Conservation (phyloP, 2,329 filamentous ascomycete species). For the Epichloe bromicola region DNA sequence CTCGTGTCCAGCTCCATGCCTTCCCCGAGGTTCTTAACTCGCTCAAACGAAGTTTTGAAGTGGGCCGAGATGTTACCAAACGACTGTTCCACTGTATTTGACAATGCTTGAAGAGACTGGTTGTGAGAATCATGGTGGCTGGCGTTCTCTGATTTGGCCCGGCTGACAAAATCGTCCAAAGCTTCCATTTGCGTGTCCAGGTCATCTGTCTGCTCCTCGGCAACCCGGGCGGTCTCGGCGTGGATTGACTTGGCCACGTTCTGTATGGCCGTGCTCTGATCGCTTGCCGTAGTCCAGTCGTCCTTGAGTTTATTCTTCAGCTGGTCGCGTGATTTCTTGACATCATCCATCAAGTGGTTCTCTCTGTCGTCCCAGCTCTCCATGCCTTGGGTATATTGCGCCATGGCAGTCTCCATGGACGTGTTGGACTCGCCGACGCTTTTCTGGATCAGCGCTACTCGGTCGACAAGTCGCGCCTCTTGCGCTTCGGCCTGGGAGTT, state of each 20-base stretch:
- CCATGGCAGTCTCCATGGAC: constrained; percentile 50
- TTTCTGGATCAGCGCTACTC: constrained; percentile 48
- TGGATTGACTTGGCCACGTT: constrained; percentile 77
- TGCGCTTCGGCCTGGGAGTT: constrained; percentile 62
- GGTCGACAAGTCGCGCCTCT: constrained; percentile 54
- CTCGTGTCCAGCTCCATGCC: constrained; percentile 51
- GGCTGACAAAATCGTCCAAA: constrained; percentile 78
- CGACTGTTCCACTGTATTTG: constrained; percentile 56
- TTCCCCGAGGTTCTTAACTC: constrained; percentile 54
- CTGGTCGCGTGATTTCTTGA: constrained; percentile 59
- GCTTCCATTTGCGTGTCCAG: constrained; percentile 81
- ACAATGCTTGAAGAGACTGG: constrained; percentile 51
- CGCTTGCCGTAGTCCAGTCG: constrained; percentile 71
- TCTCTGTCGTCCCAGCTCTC: constrained; percentile 61
- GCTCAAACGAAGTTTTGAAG: constrained; percentile 53
- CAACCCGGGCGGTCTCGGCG: constrained; percentile 76
- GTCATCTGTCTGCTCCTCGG: constrained; percentile 77
- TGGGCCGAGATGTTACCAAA: constrained; percentile 59
- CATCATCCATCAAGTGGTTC: constrained; percentile 53
- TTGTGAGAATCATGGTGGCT: constrained; percentile 59
- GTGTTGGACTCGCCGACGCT: constrained; percentile 51
- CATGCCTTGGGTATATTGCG: constrained; percentile 58
- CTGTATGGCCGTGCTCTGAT: constrained; percentile 73
- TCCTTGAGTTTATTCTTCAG: constrained; percentile 74
- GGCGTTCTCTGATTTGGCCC: constrained; percentile 69